Conservation (phyloP, 495 filamentous ascomycete genomes). For the Evernia prunastri region DNA sequence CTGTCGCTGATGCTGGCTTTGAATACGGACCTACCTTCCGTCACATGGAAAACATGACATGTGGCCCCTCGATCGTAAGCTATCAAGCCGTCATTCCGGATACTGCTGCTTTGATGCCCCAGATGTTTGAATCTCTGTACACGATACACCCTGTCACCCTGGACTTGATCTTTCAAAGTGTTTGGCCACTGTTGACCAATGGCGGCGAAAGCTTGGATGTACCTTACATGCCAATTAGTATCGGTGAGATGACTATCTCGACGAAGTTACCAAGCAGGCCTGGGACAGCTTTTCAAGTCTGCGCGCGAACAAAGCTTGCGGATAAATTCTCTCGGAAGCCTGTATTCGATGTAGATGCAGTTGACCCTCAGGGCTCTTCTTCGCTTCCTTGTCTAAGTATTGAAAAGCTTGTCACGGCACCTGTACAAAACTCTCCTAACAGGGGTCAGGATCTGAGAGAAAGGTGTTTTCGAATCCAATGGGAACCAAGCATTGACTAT, state of each 20-base stretch:
- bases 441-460: not conserved
- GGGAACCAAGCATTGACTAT: constrained; percentile 5
- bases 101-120: not conserved
- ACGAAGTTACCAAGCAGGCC: too few species aligned
- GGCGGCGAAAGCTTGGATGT: too few species aligned
- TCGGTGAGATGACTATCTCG: constrained; percentile 3
- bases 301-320: not conserved
- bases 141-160: constrained; percentile 2
- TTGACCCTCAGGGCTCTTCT: not conserved
- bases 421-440: not conserved
- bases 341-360: not conserved
- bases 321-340: not conserved
- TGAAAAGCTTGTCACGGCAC: not conserved
- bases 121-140: not conserved
- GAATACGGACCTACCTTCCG: too few species aligned
- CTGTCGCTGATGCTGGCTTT: too few species aligned
- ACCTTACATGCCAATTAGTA: not conserved
- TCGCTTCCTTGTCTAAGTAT: not conserved
- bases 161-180: not conserved
- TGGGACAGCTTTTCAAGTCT: not conserved
- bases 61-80: too few species aligned
- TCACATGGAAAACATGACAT: too few species aligned
- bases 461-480: not conserved
- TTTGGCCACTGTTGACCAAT: not conserved
- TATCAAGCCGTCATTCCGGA: not conserved